Evolutionary conservation across 2,329 filamentous ascomycete species (phyloP), one percentile per base, ranked within the genome.

Genomic region (Pleoardoris graminearum): DNA sequence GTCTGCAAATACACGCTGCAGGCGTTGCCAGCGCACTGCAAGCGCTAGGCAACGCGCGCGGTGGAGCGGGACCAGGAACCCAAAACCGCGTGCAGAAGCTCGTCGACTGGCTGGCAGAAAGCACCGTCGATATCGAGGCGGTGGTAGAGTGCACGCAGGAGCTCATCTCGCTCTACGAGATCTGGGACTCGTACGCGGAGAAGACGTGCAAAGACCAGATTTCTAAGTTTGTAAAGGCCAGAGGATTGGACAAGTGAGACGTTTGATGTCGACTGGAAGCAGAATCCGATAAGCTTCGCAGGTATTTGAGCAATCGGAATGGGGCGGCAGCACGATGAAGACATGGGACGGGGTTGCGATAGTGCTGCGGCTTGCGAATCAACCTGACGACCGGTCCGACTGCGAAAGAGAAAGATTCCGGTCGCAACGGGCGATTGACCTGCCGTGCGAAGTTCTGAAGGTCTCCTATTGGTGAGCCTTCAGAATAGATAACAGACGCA

Each of bases 91-190:
- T 89, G 42, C 81, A 83, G 46, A 86, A 87, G 60, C 80, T 96
- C 35, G 83, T 90, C 8, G 83, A 84, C 35, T 97, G 91, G 88
- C 79, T 96, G 51, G 89, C 91, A 1, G 91, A 96, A 68, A 94
- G 90, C 65, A 88, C 85, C 51, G 84, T 96, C 37, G 90, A 95
- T 64, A 88, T 96, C 65, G 85, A 90, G 59, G 88, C 86, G 27
- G 87, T 95, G 72, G 88, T 96, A 45, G 90, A 96, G 73, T 91
- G 89, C 66, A 93, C 90, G 0, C 92, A 97, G 74, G 92, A 96
- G 75, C 82, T 96, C 57, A 90, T 97, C 48, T 92, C 90, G 3
- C 83, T 96, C 58, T 96, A 96, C 69, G 90, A 95, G 67, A 75
- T 84, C 1, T 88, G 85, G 85, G 85, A 88, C 59, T 77, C 78